Percentiles rank a stretch among this genome's conserved stretches.
phyloP scores from a whole-genome alignment of 352 stramenopile genomes.

The Phytopythium helicoides region DNA sequence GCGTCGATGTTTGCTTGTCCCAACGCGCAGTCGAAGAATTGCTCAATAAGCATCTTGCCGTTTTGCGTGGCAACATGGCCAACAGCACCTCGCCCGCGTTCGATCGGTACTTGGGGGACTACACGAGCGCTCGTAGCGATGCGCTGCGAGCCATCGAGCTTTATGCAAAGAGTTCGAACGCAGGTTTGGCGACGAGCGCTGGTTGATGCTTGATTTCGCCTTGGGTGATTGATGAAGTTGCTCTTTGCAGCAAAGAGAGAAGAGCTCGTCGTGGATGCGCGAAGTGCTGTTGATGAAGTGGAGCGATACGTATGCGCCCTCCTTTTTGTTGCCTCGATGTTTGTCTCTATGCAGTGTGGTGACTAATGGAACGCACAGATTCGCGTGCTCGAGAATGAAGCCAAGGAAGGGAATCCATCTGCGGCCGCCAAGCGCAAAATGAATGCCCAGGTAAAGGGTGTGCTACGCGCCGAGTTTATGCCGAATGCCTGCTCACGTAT shows the following conservation, averaged over 20 bases:
- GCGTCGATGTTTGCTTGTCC: too few species aligned
- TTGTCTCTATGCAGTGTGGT: too few species aligned
- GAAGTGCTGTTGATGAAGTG: slow-evolving; percentile 59
- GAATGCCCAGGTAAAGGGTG: slow-evolving; percentile 31
- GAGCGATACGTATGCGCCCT: slow-evolving; percentile 53
- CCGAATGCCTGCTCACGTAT: not conserved
- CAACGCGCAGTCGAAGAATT: too few species aligned
- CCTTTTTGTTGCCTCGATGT: too few species aligned
- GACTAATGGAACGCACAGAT: too few species aligned
- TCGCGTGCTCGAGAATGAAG: slow-evolving; percentile 63
- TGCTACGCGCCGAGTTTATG: too few species aligned
- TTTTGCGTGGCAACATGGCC: not conserved
- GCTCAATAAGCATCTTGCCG: too few species aligned
- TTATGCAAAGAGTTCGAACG: slow-evolving; percentile 26
- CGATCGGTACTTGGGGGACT: slow-evolving; percentile 59
- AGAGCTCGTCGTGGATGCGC: slow-evolving; percentile 43
- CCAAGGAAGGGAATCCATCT: slow-evolving; percentile 23
- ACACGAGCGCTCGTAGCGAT: slow-evolving; percentile 37
- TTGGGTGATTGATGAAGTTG: not conserved
- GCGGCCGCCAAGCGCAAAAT: slow-evolving; percentile 38
- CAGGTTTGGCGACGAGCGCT: slow-evolving; percentile 16
- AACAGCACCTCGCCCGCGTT: slow-evolving; percentile 21
- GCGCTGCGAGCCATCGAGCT: slow-evolving; percentile 49
- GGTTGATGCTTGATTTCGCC: not conserved
- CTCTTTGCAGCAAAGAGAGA: slow-evolving; percentile 46